Evolutionary conservation across 2,329 filamentous ascomycete genomes (phyloP).

Genomic region (Colletotrichum godetiae): DNA sequence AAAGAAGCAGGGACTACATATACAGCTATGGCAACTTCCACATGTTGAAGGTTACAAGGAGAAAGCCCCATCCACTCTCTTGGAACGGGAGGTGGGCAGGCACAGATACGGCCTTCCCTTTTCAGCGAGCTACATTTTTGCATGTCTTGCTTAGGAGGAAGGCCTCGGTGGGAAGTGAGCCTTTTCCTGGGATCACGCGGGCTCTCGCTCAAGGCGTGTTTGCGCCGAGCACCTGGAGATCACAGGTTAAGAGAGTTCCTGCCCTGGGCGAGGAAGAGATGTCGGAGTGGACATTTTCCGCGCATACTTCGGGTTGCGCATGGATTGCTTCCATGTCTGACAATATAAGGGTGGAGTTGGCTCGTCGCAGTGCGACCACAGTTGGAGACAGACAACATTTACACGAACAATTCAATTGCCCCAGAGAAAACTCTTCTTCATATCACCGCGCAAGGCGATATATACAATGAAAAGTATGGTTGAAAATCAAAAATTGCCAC

Average conservation of each 20-base stretch:
- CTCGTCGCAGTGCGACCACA: too few species aligned
- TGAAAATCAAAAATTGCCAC: slow-evolving; percentile 38
- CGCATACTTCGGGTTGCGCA: too few species aligned
- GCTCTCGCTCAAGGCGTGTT: neutral
- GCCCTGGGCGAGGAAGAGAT: too few species aligned
- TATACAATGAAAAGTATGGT: slow-evolving; percentile 39
- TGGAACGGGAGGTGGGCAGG: neutral
- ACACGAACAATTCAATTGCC: too few species aligned
- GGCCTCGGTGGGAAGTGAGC: too few species aligned
- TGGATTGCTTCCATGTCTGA: too few species aligned
- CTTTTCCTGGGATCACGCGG: neutral
- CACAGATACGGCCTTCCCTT: neutral
- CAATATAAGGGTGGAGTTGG: too few species aligned
- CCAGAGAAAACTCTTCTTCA: slow-evolving; percentile 29
- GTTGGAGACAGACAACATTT: too few species aligned
- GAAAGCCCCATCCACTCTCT: neutral
- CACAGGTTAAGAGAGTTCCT: too few species aligned
- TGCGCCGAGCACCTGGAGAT: too few species aligned
- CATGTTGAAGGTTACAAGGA: neutral
- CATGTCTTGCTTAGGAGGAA: neutral
- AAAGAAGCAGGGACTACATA: neutral
- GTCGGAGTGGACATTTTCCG: too few species aligned
- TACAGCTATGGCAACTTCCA: neutral
- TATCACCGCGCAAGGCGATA: slow-evolving; percentile 35
- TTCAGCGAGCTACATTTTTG: neutral